Base-by-base conservation (phyloP, 2,329 filamentous ascomycete species). In the Ophiostoma ips region DNA sequence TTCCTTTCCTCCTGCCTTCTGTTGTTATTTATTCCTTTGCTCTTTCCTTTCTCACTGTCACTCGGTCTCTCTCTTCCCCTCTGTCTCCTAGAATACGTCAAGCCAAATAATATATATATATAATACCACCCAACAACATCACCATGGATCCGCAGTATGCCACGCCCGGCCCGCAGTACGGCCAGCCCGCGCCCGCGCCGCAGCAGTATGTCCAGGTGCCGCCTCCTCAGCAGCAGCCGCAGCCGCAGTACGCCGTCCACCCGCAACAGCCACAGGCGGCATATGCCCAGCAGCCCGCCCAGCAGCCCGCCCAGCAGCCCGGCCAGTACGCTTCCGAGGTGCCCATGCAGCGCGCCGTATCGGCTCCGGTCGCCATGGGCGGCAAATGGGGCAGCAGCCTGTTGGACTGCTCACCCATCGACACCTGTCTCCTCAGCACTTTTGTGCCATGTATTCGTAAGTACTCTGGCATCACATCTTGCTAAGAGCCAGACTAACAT, bases 401-500 rank as follows among this genome's bases (percentile, higher is more conserved):
- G 46, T 65, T 63, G 57, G 57, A 64, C 58, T 72, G 70, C 62
- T 60, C 60, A 16, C 68, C 68, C 16, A 63, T 63, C 56, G 61
- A 59, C 24, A 62, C 58, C 46, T 71, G 68, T 53, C 55, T 66
- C 43, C 58, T 71, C 30, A 63, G 61, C 43, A 63, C 61, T 33
- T 71, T 61, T 46, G 56, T 68, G 49, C 70, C 70, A 11, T 72
- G 70, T 53, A 55, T 72, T 21, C 59, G 69, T 72, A 61, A 45
- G 69, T 49, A 3, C 21, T 3, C 8, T 8, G n/a, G n/a, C n/a
- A n/a, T n/a, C n/a, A n/a, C n/a, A n/a, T n/a, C n/a, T n/a, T n/a
- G n/a, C n/a, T n/a, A n/a, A n/a, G 28, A 19, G 1, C 15, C 16
- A 7, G 5, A 19, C 41, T 45, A 13, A 45, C 41, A 19, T 13